Percentiles rank a stretch among this genome's conserved stretches.
These are phyloP conservation scores for Gossypium raimondii DNA, from an alignment of 345 rosid genomes.

Conservation along the genomic window DNA sequence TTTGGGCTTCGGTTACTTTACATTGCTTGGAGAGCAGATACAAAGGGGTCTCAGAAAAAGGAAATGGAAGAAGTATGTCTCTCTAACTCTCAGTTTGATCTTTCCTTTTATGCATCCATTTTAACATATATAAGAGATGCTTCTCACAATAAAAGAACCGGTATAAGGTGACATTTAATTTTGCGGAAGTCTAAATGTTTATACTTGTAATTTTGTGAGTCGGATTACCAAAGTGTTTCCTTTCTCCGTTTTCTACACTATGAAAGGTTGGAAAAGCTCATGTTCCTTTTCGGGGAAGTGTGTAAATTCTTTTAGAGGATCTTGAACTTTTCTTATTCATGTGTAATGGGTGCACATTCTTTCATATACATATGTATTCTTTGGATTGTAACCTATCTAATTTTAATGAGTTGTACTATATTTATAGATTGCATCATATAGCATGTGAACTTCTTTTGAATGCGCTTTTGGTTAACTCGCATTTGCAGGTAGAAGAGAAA, in stretches of 20 bases:
- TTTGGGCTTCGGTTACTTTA: slow-evolving; percentile 92
- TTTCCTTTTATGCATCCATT: not conserved
- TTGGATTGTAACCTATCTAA: not conserved
- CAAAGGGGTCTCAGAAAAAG: slow-evolving; percentile 87
- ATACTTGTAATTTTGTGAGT: not conserved
- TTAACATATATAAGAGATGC: not conserved
- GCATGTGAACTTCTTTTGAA: not conserved
- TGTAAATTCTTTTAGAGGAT: not conserved
- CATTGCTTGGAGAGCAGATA: slow-evolving; percentile 97
- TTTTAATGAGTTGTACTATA: not conserved
- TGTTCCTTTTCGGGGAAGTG: slow-evolving; percentile 1
- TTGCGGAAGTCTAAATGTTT: not conserved
- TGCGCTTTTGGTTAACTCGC: not conserved
- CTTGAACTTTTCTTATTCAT: not conserved
- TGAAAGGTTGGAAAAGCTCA: not conserved
- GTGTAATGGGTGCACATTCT: not conserved
- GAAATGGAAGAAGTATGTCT: slow-evolving; percentile 93
- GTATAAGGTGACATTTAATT: not conserved
- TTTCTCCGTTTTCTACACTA: not conserved
- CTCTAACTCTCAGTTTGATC: not conserved
- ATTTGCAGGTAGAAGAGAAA: slow-evolving; percentile 88
- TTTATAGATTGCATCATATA: not conserved
- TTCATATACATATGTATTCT: not conserved
- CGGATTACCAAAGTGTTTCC: not conserved
- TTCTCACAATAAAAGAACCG: not conserved